Conservation (phyloP, 805 yeast species). For the Isabelozyma gotoi region DNA sequence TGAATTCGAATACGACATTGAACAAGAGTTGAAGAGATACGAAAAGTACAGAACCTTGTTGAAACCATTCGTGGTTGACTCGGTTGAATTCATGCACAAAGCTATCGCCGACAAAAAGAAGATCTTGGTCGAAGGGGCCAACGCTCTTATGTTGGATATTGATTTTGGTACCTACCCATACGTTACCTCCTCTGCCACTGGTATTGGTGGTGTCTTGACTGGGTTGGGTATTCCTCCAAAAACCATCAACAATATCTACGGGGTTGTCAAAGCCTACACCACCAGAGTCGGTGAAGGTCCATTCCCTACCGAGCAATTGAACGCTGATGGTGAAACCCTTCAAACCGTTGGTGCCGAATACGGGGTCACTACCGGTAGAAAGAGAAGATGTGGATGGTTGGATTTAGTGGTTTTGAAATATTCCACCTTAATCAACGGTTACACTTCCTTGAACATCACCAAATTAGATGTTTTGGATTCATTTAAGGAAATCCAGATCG, state of each 20-base stretch:
- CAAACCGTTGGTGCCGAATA: constrained; percentile 92
- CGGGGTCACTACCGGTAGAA: constrained; percentile 98
- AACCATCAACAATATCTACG: constrained; percentile 75
- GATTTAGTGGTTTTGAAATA: constrained; percentile 93
- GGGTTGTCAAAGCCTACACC: constrained; percentile 98
- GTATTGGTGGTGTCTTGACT: constrained; percentile 96
- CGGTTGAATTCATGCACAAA: constrained; percentile 77
- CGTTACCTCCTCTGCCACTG: constrained; percentile 93
- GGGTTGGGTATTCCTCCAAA: constrained; percentile 97
- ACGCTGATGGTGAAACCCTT: constrained; percentile 79
- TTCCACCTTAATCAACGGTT: constrained; percentile 90
- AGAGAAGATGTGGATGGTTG: constrained; percentile 99
- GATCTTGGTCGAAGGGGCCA: constrained; percentile 95
- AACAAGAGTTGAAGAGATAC: constrained; percentile 76
- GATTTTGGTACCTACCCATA: constrained; percentile 98
- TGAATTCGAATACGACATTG: constrained; percentile 82
- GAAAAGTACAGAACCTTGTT: constrained; percentile 70
- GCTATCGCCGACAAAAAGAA: constrained; percentile 79
- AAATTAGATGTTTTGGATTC: constrained; percentile 93
- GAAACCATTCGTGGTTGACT: constrained; percentile 91
- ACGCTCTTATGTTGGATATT: constrained; percentile 94
- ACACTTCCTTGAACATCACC: constrained; percentile 91
- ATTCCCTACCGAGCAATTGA: constrained; percentile 96
- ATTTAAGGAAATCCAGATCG: constrained; percentile 85
- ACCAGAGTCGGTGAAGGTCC: constrained; percentile 99